These are phyloP conservation scores for Paraconiothyrium sp. DNA, from an alignment of 2,329 filamentous ascomycete genomes.

Conservation along the genomic window DNA sequence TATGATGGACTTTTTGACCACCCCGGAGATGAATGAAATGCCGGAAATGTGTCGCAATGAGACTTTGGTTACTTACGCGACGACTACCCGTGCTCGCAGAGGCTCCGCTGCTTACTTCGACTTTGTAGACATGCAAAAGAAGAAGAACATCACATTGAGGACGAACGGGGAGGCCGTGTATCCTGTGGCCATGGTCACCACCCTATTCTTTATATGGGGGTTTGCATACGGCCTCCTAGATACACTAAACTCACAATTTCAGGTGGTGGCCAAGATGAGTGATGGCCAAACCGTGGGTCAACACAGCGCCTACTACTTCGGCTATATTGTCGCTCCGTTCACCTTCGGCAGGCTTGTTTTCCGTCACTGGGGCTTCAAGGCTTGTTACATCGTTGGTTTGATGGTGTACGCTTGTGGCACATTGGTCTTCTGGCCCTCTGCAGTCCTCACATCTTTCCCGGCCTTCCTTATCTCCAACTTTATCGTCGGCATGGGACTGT, in stretches of 20 bases:
- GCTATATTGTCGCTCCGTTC: conserved; percentile 75
- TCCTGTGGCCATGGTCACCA: conserved; percentile 77
- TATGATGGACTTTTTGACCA: conserved; percentile 65
- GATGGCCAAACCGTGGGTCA: conserved; percentile 71
- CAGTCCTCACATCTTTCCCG: conserved; percentile 68
- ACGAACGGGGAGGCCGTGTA: conserved; percentile 72
- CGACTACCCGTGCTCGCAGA: conserved; percentile 34
- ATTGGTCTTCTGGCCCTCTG: conserved; percentile 71
- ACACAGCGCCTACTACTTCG: conserved; percentile 75
- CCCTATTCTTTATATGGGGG: conserved; percentile 89
- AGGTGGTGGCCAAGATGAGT: conserved; percentile 69
- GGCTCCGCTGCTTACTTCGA: conserved; percentile 70
- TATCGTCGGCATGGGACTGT: conserved; percentile 68
- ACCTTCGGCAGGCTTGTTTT: conserved; percentile 70
- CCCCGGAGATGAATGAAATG: conserved; percentile 54
- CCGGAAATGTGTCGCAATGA: conserved; percentile 47
- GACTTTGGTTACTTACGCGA: conserved; percentile 43
- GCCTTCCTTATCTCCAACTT: conserved; percentile 71
- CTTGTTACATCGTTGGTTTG: conserved; percentile 68
- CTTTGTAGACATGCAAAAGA: conserved; percentile 74
- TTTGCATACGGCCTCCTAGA: conserved; percentile 89
- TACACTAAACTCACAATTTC: conserved; percentile 77
- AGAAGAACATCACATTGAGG: conserved; percentile 75
- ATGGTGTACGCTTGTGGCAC: conserved; percentile 70
- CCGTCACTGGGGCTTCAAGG: conserved; percentile 69